Conservation (phyloP, 495 filamentous ascomycete genomes). For the Lophiotrema nucula region DNA sequence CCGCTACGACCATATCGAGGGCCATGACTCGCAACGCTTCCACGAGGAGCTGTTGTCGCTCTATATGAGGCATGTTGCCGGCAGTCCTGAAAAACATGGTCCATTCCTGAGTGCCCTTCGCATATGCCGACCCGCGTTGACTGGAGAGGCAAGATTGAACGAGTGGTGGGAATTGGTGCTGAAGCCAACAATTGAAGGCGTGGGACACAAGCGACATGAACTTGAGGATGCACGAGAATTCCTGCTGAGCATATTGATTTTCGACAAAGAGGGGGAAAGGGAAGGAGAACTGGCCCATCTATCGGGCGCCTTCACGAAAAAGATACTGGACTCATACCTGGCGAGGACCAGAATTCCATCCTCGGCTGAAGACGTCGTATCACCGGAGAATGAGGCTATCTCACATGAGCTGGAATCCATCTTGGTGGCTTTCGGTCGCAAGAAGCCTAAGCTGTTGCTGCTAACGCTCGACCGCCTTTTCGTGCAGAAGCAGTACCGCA, state of each 20-base stretch:
- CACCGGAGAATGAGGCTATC: slow-evolving; percentile 48
- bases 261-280: slow-evolving; percentile 56
- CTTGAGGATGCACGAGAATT: slow-evolving; percentile 57
- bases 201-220: slow-evolving; percentile 58
- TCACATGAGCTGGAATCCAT: slow-evolving; percentile 51
- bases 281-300: slow-evolving; percentile 43
- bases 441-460: slow-evolving; percentile 64
- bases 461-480: slow-evolving; percentile 59
- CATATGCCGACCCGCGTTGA: slow-evolving; percentile 58
- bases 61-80: slow-evolving; percentile 56
- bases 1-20: slow-evolving; percentile 57
- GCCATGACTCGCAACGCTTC: slow-evolving; percentile 58
- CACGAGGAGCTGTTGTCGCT: slow-evolving; percentile 65
- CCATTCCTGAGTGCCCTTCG: slow-evolving; percentile 62
- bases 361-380: slow-evolving; percentile 43
- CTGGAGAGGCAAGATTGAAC: slow-evolving; percentile 51
- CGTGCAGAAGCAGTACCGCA: slow-evolving; percentile 56
- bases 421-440: slow-evolving; percentile 61
- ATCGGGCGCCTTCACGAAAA: slow-evolving; percentile 50
- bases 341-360: slow-evolving; percentile 48
- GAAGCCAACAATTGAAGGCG: slow-evolving; percentile 54
- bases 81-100: slow-evolving; percentile 53
- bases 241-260: slow-evolving; percentile 57
- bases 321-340: slow-evolving; percentile 61
- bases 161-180: slow-evolving; percentile 69